Base-by-base conservation (phyloP, 345 rosid genomes). In the Punica granatum region DNA sequence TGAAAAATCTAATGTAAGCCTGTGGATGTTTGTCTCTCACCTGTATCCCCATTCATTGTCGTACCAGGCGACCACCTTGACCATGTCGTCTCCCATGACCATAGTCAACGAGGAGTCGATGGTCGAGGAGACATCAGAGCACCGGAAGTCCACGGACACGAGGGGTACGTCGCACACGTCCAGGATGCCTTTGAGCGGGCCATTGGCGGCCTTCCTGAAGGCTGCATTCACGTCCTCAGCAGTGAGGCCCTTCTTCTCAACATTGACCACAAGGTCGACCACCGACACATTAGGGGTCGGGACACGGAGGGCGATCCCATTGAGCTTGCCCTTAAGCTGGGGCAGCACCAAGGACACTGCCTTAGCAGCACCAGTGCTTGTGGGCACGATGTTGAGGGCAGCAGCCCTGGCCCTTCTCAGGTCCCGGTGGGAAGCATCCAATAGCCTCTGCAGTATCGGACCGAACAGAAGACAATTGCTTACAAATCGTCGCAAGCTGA, bases 41-140 rank as follows among this genome's bases (percentile, higher is more conserved):
- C 97, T 88, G 86, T 93, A 93, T 21, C 98, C 96, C 98, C 98
- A 90, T 76, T 93, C 96, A 35, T 93, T 93, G 87, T 93, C 98
- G 69, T 93, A 90, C 98, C 98, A 93, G 25, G 97, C 98, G 0
- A 93, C 96, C 15, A 93, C 98, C 88, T 93, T 93, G 28, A 93
- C 86, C 97, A 93, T 90, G 72, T 90, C 98, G 34, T 93, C 97
- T 64, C 96, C 98, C 98, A 93, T 93, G 72, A 90, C 97, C 97
- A 93, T 90, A 18, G 95, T 90, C 70, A 93, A 70, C 9, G 98
- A 93, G 64, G 98, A 87, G 75, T 90, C 98, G 46, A 93, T 89
- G 75, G 96, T 89, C 35, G 96, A 77, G 31, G 98, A 93, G 68
- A 93, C 97, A 77, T 93, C 92, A 35, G 88, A 79, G 82, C 98